Conservation (phyloP, 495 filamentous ascomycete genomes). For the Annulohypoxylon bovei region DNA sequence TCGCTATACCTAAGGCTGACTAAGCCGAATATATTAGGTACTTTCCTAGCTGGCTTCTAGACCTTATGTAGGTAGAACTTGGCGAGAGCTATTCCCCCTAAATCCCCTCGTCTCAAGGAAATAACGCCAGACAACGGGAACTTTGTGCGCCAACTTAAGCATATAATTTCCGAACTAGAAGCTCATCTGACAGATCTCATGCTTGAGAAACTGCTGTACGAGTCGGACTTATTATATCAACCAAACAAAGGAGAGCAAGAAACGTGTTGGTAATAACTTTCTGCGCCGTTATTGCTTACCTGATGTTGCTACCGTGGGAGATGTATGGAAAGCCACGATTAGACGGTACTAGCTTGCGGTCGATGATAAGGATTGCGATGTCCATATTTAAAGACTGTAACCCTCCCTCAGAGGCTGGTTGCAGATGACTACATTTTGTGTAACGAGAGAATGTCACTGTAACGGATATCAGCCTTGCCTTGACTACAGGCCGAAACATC, state of each 20-base stretch:
- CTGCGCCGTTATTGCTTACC: slow-evolving; percentile 22
- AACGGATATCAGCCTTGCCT: slow-evolving; percentile 31
- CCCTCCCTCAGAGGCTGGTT: slow-evolving; percentile 32
- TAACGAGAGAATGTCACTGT: slow-evolving; percentile 29
- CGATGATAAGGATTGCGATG: slow-evolving; percentile 33
- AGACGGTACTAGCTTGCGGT: slow-evolving; percentile 21
- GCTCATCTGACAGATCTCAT: background rate
- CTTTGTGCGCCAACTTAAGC: background rate
- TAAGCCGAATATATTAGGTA: slow-evolving; percentile 27
- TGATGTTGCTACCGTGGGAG: background rate
- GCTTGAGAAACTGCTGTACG: background rate
- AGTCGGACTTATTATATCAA: background rate
- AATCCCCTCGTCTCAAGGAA: background rate
- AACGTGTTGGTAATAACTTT: slow-evolving; percentile 11
- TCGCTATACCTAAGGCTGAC: slow-evolving; percentile 32
- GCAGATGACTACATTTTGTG: slow-evolving; percentile 40
- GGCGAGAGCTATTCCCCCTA: background rate
- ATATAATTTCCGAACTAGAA: background rate
- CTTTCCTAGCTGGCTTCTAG: background rate
- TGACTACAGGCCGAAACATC: slow-evolving; percentile 21
- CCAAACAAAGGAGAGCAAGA: background rate
- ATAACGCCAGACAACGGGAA: background rate
- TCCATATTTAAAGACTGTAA: slow-evolving; percentile 26
- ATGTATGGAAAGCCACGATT: background rate
- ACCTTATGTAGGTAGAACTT: background rate